Conservation (phyloP, 2,329 filamentous ascomycete species). For the Ophiostoma novo-ulmi region DNA sequence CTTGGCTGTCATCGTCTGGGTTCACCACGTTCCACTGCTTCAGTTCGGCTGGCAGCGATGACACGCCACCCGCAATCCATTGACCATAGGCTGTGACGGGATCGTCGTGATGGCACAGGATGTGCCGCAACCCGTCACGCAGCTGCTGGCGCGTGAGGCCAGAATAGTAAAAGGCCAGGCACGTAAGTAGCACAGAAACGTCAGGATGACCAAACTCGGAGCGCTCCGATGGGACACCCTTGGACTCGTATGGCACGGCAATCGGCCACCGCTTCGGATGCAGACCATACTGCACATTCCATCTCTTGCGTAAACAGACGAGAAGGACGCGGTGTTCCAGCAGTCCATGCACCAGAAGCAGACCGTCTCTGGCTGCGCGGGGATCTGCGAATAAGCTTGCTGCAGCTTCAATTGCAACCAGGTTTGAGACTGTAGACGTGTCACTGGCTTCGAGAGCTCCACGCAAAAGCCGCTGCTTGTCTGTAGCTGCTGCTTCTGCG, state of each 20-base stretch:
- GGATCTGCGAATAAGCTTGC: conserved; percentile 15
- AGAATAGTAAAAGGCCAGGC: conserved; percentile 61
- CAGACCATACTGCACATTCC: conserved; percentile 62
- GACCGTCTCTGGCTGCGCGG: not conserved
- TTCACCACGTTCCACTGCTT: conserved; percentile 55
- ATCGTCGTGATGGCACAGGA: conserved; percentile 51
- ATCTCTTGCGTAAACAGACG: conserved; percentile 57
- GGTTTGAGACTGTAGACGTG: not conserved
- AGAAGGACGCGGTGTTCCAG: conserved; percentile 56
- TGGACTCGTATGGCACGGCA: conserved; percentile 63
- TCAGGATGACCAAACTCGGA: conserved; percentile 66
- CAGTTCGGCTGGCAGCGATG: conserved; percentile 42
- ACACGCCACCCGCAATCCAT: conserved; percentile 39
- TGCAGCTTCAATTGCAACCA: not conserved
- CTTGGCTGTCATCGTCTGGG: conserved; percentile 50
- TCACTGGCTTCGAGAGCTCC: conserved; percentile 7
- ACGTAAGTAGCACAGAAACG: conserved; percentile 60
- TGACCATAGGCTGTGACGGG: conserved; percentile 52
- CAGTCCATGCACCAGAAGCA: conserved; percentile 59
- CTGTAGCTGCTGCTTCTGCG: conserved; percentile 23
- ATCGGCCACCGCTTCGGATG: conserved; percentile 52
- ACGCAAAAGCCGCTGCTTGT: conserved; percentile 44
- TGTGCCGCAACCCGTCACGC: conserved; percentile 43
- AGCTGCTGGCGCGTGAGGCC: conserved; percentile 50
- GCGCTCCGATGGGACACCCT: conserved; percentile 57